Evolutionary conservation across 1,139 yeast genomes (phyloP), one percentile per base, ranked within the genome.

Genomic region (Lodderomyces pseudojiufengensis): DNA sequence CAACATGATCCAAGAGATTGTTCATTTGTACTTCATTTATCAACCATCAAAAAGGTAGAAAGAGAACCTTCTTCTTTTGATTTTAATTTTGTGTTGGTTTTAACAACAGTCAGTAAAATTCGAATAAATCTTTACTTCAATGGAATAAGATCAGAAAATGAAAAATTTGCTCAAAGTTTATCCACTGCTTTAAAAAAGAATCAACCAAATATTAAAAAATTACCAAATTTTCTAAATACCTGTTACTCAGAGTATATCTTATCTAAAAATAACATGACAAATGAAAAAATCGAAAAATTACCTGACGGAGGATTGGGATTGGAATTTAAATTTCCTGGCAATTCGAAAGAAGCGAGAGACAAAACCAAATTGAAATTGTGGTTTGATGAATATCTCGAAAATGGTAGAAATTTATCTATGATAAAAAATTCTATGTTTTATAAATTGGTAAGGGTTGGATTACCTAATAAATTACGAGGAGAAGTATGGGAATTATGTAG

Each of bases 401-500:
- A 88, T 51, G 98, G 98, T 11, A 69, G 95, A 35, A 90, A 90
- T 52, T 63, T 94, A 36, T 80, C 95, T 1, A 50, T 90, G 18
- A 70, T 86, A 1, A 75, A 79, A 35, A 86, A 84, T 38, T 87
- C 82, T 22, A 78, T 80, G 56, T 92, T 87, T 54, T 85, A 80
- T 57, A 84, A 84, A 50, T 73, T 90, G 37, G 73, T 92, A 13
- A 71, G 97, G 37, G 95, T 88, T 12, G 98, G 98, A 0, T 69
- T 94, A 27, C 97, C 98, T 7, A 92, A 92, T 54, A 69, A 95
- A 40, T 66, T 92, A 37, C 71, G 99, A 47, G 98, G 98, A 24
- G 99, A 94, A 54, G 70, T 92, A 12, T 94, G 99, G 99, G 98
- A 92, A 57, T 63, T 87, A 40, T 78, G 88, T 36, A 78, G 88